Conservation (phyloP, 148 eudicot species). For the Vaccinium darrowii region DNA sequence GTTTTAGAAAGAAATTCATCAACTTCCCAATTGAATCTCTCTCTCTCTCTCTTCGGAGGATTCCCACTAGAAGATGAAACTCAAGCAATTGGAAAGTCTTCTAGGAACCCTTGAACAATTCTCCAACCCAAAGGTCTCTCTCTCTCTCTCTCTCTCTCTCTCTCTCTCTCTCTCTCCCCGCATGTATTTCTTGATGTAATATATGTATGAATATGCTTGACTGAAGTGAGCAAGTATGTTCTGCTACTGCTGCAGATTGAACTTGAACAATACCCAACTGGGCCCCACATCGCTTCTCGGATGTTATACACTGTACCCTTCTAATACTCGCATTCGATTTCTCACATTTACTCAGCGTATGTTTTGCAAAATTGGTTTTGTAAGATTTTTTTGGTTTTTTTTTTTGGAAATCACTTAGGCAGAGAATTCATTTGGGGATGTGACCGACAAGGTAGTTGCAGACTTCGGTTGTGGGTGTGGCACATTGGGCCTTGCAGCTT, state of each 20-base stretch:
- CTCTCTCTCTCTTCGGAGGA: background rate
- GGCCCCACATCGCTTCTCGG: conserved; percentile 93
- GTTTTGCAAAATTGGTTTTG: background rate
- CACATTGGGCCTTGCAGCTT: conserved; percentile 88
- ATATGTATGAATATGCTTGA: background rate
- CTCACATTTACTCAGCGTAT: background rate
- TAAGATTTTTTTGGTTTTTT: conserved; percentile 5
- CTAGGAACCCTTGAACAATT: conserved; percentile 89
- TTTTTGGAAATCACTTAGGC: conserved; percentile 47
- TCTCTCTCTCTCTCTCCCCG: conserved; percentile 7
- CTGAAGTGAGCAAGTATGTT: conserved; percentile 7
- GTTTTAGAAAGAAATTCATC: background rate
- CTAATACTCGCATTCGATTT: background rate
- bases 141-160: conserved; percentile 14
- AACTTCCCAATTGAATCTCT: conserved; percentile 7
- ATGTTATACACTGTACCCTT: conserved; percentile 77
- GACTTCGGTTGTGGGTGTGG: conserved; percentile 99
- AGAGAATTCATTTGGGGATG: conserved; percentile 89
- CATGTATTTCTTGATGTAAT: conserved; percentile 7
- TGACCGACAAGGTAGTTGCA: conserved; percentile 73
- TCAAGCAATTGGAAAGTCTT: conserved; percentile 85
- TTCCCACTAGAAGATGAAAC: conserved; percentile 63
- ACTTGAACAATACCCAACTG: conserved; percentile 96
- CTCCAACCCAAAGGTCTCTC: conserved; percentile 64
- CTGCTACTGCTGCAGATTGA: conserved; percentile 61